Evolutionary conservation across 192 early-diverging fungal genomes (phyloP).

Genomic region (Coemansia sp.): DNA sequence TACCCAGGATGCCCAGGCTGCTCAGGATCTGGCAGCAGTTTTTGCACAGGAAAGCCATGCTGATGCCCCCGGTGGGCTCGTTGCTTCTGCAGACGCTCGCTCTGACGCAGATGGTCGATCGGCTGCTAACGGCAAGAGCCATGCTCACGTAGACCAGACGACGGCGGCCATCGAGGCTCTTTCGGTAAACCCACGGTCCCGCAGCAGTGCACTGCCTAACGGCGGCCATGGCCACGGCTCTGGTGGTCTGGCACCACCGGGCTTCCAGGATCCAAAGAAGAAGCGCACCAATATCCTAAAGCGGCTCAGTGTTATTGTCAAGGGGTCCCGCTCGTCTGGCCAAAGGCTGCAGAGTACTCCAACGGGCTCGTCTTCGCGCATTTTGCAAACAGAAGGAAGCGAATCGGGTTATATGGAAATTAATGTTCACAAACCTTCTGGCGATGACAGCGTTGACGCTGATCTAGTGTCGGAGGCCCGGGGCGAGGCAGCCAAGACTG

Average conservation of each 20-base stretch:
- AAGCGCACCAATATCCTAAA: slow-evolving; percentile 47
- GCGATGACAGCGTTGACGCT: slow-evolving; percentile 1
- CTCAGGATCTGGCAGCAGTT: slow-evolving; percentile 15
- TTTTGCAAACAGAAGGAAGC: slow-evolving; percentile 35
- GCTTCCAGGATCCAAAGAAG: no score
- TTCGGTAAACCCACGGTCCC: slow-evolving; percentile 25
- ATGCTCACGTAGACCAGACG: no score
- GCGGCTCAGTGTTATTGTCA: slow-evolving; percentile 47
- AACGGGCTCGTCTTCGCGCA: slow-evolving; percentile 22
- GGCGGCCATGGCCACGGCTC: no score
- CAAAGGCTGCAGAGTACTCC: slow-evolving; percentile 13
- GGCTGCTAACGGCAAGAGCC: no score
- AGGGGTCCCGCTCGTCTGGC: slow-evolving; percentile 24
- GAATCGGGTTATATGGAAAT: slow-evolving; percentile 49
- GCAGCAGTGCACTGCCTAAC: slow-evolving; percentile 19
- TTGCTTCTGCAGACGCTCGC: no score
- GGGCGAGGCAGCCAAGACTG: background rate
- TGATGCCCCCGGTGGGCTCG: no score
- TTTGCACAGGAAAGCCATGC: no score
- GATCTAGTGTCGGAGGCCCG: background rate
- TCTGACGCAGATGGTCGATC: no score
- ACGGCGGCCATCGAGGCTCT: slow-evolving; percentile 51
- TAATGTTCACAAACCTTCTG: slow-evolving; percentile 19
- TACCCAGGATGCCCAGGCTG: slow-evolving; percentile 21
- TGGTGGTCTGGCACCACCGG: no score